Evolutionary conservation across 495 filamentous ascomycete species (phyloP).

Genomic region (Penicillium coffeae): DNA sequence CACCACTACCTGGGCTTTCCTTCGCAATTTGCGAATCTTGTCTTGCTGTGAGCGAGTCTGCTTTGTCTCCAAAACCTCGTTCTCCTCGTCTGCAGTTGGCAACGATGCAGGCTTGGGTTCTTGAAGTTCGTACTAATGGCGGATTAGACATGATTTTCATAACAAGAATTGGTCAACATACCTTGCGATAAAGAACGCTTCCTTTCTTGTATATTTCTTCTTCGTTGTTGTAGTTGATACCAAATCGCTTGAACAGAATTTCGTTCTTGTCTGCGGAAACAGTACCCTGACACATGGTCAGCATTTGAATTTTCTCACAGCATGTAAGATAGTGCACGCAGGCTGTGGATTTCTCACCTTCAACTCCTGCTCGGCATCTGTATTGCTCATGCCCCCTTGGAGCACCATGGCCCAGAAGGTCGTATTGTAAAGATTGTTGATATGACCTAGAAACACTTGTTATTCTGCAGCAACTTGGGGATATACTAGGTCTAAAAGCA

Average conservation of each 20-base stretch:
- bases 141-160: slow-evolving; percentile 1
- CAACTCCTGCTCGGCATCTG: slow-evolving; percentile 74
- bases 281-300: slow-evolving; percentile 58
- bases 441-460: slow-evolving; percentile 60
- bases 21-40: slow-evolving; percentile 68
- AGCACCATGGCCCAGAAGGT: slow-evolving; percentile 89
- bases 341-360: too few relatives aligned
- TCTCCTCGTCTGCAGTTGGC: slow-evolving; percentile 7
- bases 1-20: slow-evolving; percentile 71
- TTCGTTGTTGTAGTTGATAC: slow-evolving; percentile 97
- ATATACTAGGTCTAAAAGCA: neutral
- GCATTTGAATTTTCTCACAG: neutral
- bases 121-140: slow-evolving; percentile 37
- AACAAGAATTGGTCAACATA: slow-evolving; percentile 32
- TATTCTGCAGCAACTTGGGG: neutral
- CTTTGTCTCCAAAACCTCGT: slow-evolving; percentile 20
- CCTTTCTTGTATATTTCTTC: slow-evolving; percentile 90
- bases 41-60: slow-evolving; percentile 73
- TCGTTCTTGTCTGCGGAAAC: slow-evolving; percentile 88
- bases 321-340: too few relatives aligned
- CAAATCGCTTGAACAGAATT: slow-evolving; percentile 83
- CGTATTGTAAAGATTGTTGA: slow-evolving; percentile 98
- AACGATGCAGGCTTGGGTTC: slow-evolving; percentile 21
- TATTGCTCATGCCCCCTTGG: slow-evolving; percentile 66
- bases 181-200: slow-evolving; percentile 81